Evolutionary conservation across 305 asterid species (phyloP), one percentile per base, ranked within the genome.

Genomic region (Fraxinus velutina): DNA sequence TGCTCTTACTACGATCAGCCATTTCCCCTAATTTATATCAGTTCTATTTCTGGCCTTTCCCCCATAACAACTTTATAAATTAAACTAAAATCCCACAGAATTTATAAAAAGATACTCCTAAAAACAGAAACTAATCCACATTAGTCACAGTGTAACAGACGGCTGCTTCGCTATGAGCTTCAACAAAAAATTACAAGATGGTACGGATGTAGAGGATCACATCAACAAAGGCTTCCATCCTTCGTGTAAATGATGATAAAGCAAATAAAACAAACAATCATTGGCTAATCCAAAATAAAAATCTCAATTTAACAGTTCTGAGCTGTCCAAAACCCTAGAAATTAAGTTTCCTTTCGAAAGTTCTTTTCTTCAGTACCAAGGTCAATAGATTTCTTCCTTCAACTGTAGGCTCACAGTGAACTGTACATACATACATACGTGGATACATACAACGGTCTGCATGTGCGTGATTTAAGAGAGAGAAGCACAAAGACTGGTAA

Each of bases 281-380:
- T 44, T 37, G 6, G 73, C 37, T 68, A 27, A 12, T 30, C 36
- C 39, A 7, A 64, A 24, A 64, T 9, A 37, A 37, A 37, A 12
- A 24, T 15, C 42, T 42, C 21, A 83, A 70, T 80, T 15, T 78
- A 34, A 68, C 39, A 66, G 37, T 27, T 60, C 17, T 76, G 84
- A 79, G 81, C 86, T 82, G 85, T 47, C 21, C 17, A 68, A 77
- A 80, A 60, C 82, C 83, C 83, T 71, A 71, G 73, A 37, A 57
- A 34, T 52, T 52, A 82, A 82, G 78, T 36, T 80, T 73, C 75
- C 21, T 37, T 70, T 80, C 29, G 6, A 5, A 75, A 73, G 87
- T 90, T 86, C 97, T 77, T 92, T 90, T 47, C 97, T 89, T 85
- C 76, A 62, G 21, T 22, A 80, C 73, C 87, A 89, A 88, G 92